Conservation (phyloP, 495 filamentous ascomycete species). For the Podospora fimiseda region DNA sequence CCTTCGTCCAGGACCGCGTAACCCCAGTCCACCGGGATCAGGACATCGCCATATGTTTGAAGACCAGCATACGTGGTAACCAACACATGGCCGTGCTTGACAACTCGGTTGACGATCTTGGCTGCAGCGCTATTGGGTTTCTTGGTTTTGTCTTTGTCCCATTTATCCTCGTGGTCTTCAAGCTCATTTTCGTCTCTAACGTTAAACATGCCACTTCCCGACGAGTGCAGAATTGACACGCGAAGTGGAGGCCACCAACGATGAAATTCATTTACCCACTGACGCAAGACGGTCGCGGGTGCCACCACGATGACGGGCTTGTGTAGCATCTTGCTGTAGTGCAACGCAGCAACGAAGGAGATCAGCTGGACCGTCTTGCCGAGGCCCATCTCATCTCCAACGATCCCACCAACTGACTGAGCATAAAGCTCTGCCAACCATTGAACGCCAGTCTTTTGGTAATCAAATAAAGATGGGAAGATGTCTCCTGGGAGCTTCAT, state of each 20-base stretch:
- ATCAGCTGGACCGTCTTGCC: constrained; percentile 94
- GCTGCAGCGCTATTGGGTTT: constrained; percentile 57
- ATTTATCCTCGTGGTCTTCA: constrained; percentile 58
- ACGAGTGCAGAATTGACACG: constrained; percentile 90
- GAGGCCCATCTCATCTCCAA: constrained; percentile 97
- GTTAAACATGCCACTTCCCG: constrained; percentile 93
- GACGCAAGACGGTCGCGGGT: constrained; percentile 87
- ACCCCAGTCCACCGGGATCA: constrained; percentile 80
- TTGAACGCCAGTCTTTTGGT: constrained; percentile 90
- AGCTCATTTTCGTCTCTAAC: constrained; percentile 59
- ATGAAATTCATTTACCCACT: constrained; percentile 98
- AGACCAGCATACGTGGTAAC: constrained; percentile 93
- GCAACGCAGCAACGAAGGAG: constrained; percentile 80
- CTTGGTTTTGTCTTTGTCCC: constrained; percentile 31
- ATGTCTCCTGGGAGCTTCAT: constrained; percentile 86
- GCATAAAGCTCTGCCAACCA: constrained; percentile 94
- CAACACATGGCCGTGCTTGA: constrained; percentile 83
- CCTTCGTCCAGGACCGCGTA: constrained; percentile 95
- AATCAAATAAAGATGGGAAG: constrained; percentile 82
- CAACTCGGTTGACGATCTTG: constrained; percentile 73
- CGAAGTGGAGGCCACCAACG: constrained; percentile 94
- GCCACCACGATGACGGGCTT: constrained; percentile 86
- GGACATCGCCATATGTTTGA: constrained; percentile 71
- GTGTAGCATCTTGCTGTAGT: constrained; percentile 76
- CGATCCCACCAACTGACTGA: constrained; percentile 84